A percentile compares a stretch with the other conserved stretches of the same genome.
Conservation (phyloP, 768 basidiomycete species). For the Daedaleopsis nitida region DNA sequence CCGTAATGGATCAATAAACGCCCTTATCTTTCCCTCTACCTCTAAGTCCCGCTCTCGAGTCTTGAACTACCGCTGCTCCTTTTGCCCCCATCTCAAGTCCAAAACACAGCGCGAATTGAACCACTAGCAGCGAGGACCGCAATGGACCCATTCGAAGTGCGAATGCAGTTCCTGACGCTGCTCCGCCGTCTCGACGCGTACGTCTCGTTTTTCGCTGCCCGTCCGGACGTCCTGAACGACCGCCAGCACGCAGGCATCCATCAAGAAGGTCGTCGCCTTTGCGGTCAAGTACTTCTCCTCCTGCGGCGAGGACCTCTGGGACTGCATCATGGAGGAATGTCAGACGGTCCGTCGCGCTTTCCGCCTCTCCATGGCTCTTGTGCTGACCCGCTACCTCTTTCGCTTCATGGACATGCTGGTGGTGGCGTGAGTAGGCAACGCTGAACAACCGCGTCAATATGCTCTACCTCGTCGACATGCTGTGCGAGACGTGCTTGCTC, state of each 20-base stretch:
- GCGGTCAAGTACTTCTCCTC: constrained; percentile 82
- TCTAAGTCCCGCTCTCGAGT: no score
- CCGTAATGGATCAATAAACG: no score
- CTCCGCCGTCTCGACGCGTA: constrained; percentile 69
- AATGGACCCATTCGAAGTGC: constrained; percentile 73
- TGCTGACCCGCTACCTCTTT: no score
- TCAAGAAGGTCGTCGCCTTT: constrained; percentile 84
- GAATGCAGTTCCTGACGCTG: constrained; percentile 70
- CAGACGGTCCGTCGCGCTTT: constrained; percentile 62
- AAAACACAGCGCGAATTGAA: neutral
- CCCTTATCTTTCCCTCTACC: no score
- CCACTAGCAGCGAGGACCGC: neutral
- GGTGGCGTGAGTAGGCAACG: constrained; percentile 46
- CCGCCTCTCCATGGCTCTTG: neutral
- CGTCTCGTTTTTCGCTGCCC: constrained; percentile 28
- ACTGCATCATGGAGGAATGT: constrained; percentile 88
- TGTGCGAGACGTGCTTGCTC: constrained; percentile 78
- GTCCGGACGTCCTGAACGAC: constrained; percentile 26
- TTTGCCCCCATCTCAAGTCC: no score
- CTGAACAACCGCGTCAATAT: constrained; percentile 94
- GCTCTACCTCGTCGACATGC: constrained; percentile 85
- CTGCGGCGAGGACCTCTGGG: constrained; percentile 93
- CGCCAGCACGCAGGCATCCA: constrained; percentile 78
- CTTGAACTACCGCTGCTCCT: no score
- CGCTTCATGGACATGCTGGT: no score